Percentiles rank a stretch among this genome's conserved stretches.
Evolutionary conservation across 129 eudicot species (phyloP).

Genomic region (Sambucus nigra): DNA sequence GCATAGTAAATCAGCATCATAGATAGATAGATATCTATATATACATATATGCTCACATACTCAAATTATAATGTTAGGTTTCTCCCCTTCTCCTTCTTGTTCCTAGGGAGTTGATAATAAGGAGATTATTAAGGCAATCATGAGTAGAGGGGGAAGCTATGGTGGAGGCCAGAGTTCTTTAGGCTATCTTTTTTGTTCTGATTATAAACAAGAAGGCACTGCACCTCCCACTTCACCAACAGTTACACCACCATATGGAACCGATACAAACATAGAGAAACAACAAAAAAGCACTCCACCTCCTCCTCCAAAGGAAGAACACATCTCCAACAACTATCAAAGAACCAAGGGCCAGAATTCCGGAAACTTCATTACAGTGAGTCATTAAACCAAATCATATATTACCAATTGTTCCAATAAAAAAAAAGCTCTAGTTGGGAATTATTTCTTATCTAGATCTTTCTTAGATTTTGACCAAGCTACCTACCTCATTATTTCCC

Average conservation of each 20-base stretch:
- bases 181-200: slow-evolving; percentile 52
- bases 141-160: slow-evolving; percentile 38
- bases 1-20: neutral
- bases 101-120: neutral
- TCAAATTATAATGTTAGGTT: neutral
- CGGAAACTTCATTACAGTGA: slow-evolving; percentile 35
- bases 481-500: neutral
- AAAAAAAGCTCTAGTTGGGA: too few relatives aligned
- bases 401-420: neutral
- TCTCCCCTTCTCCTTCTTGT: neutral
- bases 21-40: neutral
- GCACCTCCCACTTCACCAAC: slow-evolving; percentile 17
- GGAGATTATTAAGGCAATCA: neutral
- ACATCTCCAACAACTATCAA: slow-evolving; percentile 17
- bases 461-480: too few relatives aligned
- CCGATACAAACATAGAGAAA: slow-evolving; percentile 21
- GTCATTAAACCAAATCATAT: neutral
- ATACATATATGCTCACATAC: neutral
- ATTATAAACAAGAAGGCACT: slow-evolving; percentile 12
- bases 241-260: slow-evolving; percentile 45
- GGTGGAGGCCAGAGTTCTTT: slow-evolving; percentile 64
- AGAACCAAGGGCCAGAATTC: slow-evolving; percentile 31
- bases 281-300: slow-evolving; percentile 7
- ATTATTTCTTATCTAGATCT: neutral
- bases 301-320: slow-evolving; percentile 18